These are phyloP conservation scores for Rhodomyrtus tomentosa DNA, from an alignment of 345 rosid species.

Conservation along the genomic window DNA sequence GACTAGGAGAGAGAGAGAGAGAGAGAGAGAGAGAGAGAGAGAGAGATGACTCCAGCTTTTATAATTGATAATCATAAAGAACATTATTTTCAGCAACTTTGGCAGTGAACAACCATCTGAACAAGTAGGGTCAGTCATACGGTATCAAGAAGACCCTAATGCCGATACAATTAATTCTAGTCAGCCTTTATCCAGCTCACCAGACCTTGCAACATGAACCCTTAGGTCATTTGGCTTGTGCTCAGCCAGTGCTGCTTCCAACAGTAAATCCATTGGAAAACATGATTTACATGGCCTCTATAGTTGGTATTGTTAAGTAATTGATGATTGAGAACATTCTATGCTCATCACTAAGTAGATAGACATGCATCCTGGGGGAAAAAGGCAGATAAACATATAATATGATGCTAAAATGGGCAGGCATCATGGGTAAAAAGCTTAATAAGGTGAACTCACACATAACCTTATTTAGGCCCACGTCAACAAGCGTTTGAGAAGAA, in stretches of 20 bases:
- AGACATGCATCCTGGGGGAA: neutral
- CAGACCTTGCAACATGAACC: neutral
- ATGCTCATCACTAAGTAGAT: neutral
- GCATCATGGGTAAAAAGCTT: neutral
- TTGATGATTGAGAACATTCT: neutral
- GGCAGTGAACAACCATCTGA: neutral
- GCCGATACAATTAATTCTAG: neutral
- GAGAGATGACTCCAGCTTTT: neutral
- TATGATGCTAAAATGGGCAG: neutral
- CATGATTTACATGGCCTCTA: neutral
- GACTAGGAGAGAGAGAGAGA: neutral
- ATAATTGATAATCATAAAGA: neutral
- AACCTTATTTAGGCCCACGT: slow-evolving; percentile 86
- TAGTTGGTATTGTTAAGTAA: neutral
- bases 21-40: neutral
- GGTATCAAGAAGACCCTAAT: neutral
- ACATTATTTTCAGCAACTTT: neutral
- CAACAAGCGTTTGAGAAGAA: slow-evolving; percentile 46
- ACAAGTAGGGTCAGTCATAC: neutral
- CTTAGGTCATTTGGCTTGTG: neutral
- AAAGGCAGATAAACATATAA: neutral
- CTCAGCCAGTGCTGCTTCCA: neutral
- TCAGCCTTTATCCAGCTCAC: neutral
- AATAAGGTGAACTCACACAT: neutral
- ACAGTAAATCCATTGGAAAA: neutral